phyloP scores from a whole-genome alignment of 768 basidiomycete species.

The Mycena filopes region DNA sequence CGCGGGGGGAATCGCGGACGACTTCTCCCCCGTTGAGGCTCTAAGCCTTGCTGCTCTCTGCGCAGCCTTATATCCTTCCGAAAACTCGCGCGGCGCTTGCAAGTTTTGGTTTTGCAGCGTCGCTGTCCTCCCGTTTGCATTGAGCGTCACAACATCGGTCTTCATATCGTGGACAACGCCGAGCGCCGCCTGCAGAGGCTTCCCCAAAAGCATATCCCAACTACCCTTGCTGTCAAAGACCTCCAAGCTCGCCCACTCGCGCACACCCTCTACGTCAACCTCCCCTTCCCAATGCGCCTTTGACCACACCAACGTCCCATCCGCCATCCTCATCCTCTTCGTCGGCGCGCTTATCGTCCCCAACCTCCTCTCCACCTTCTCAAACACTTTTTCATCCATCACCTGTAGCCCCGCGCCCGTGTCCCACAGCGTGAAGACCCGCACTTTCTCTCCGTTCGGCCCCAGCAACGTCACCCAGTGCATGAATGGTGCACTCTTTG shows the following conservation, averaged over 20 bases:
- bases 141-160: slow-evolving; percentile 5
- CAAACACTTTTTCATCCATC: neutral
- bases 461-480: neutral
- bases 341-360: slow-evolving; percentile 17
- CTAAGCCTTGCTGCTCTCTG: neutral
- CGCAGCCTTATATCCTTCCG: neutral
- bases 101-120: slow-evolving; percentile 4
- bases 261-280: slow-evolving; percentile 25
- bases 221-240: slow-evolving; percentile 37
- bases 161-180: slow-evolving; percentile 27
- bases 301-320: slow-evolving; percentile 37
- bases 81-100: neutral
- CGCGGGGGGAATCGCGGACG: slow-evolving; percentile 16
- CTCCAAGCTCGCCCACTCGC: slow-evolving; percentile 24
- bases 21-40: slow-evolving; percentile 10
- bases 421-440: neutral
- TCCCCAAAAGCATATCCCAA: slow-evolving; percentile 31
- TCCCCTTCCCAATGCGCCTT: slow-evolving; percentile 34
- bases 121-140: neutral
- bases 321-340: slow-evolving; percentile 43
- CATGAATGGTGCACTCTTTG: neutral
- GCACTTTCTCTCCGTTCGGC: neutral
- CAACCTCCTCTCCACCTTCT: neutral
- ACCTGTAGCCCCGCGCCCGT: neutral
- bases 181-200: slow-evolving; percentile 31